phyloP scores from a whole-genome alignment of 108 stramenopile species.

The Nitzschia sp. region DNA sequence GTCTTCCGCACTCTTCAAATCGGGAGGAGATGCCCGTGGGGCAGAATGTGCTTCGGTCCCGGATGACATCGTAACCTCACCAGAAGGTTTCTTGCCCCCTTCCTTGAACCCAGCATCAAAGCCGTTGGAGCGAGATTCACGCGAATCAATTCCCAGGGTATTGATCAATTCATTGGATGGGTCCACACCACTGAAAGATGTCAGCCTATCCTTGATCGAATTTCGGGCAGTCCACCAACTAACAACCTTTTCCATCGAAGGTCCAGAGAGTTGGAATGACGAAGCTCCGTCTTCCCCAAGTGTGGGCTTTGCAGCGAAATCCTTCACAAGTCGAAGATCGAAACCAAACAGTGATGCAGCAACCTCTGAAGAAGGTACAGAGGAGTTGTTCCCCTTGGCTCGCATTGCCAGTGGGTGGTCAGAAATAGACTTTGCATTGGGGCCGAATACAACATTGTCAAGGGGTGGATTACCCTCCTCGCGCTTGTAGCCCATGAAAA shows the following conservation, averaged over 20 bases:
- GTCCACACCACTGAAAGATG: constrained; percentile 71
- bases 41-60: constrained; percentile 29
- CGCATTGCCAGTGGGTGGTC: constrained; percentile 75
- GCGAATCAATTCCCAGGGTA: constrained; percentile 29
- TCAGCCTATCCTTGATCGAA: constrained; percentile 67
- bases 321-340: constrained; percentile 75
- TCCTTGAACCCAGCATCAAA: constrained; percentile 38
- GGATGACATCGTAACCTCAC: constrained; percentile 26
- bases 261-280: constrained; percentile 58
- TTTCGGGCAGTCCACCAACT: constrained; percentile 78
- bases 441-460: constrained; percentile 75
- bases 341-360: constrained; percentile 71
- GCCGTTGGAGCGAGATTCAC: constrained; percentile 23
- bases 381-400: constrained; percentile 48
- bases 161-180: constrained; percentile 50
- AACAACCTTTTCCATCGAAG: constrained; percentile 56
- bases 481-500: constrained; percentile 67
- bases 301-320: constrained; percentile 61
- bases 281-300: constrained; percentile 52
- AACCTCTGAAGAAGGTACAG: constrained; percentile 26
- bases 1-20: constrained; percentile 64
- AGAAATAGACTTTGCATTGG: constrained; percentile 53
- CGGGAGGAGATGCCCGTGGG: constrained; percentile 60
- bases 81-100: constrained; percentile 46
- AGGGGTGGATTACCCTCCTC: constrained; percentile 72